These are phyloP conservation scores for Candida bentonensis DNA, from an alignment of 805 yeast species.

Conservation along the genomic window DNA sequence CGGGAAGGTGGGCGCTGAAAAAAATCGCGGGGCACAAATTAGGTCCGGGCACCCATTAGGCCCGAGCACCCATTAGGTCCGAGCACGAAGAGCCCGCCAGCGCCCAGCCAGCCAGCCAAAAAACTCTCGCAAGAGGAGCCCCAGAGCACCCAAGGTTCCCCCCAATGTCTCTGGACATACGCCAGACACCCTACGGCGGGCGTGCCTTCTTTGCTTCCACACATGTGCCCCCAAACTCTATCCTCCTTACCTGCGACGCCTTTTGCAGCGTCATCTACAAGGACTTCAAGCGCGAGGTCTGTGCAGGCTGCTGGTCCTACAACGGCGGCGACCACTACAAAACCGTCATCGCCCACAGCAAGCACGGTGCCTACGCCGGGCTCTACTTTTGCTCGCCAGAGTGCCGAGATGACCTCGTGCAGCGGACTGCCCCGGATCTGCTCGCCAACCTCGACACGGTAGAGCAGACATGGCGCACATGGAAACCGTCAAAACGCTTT, in stretches of 20 bases:
- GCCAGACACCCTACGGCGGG: conserved; percentile 37
- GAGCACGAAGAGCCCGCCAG: no score
- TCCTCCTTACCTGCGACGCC: conserved; percentile 29
- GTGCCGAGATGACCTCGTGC: conserved; percentile 22
- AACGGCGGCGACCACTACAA: conserved; percentile 31
- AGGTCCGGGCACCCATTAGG: no score
- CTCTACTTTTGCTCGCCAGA: conserved; percentile 39
- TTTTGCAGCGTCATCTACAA: conserved; percentile 34
- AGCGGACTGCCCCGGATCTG: not conserved
- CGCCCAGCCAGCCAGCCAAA: no score
- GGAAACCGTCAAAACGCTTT: not conserved
- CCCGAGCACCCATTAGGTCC: no score
- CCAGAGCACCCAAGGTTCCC: no score
- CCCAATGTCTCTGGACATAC: not conserved
- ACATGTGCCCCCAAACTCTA: conserved; percentile 28
- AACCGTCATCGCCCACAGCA: conserved; percentile 4
- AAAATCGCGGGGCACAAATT: no score
- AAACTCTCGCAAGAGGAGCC: no score
- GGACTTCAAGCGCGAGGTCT: conserved; percentile 50
- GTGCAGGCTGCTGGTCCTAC: conserved; percentile 39
- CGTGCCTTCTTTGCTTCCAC: conserved; percentile 42
- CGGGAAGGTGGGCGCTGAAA: no score
- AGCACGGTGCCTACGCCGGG: conserved; percentile 25
- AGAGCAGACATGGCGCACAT: not conserved
- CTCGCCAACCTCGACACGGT: not conserved